These are phyloP conservation scores for Penicillium diatomitis DNA, from an alignment of 495 filamentous ascomycete species.

Conservation along the genomic window DNA sequence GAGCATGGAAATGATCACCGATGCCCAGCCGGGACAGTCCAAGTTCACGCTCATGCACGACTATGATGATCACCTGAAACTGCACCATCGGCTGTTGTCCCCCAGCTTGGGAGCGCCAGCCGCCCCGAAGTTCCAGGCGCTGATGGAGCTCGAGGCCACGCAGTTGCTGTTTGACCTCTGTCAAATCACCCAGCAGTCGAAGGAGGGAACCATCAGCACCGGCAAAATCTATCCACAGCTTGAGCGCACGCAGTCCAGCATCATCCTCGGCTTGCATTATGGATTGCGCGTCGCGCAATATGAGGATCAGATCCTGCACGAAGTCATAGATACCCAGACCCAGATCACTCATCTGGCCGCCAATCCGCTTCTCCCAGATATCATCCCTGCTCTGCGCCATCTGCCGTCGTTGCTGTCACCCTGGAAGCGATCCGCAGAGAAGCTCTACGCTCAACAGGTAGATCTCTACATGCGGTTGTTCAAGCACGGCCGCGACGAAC, in stretches of 20 bases:
- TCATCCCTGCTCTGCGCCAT: conserved; percentile 24
- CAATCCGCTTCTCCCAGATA: conserved; percentile 21
- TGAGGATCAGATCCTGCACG: conserved; percentile 20
- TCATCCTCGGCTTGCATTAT: conserved; percentile 27
- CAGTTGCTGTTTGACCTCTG: conserved; percentile 18
- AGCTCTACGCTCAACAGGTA: conserved; percentile 15
- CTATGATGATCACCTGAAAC: conserved; percentile 21
- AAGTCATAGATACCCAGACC: conserved; percentile 16
- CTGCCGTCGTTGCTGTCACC: conserved; percentile 21
- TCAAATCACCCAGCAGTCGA: neutral
- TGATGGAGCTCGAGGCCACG: conserved; percentile 23
- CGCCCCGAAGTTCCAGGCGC: conserved; percentile 13
- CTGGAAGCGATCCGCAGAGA: conserved; percentile 21
- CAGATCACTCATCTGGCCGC: conserved; percentile 19
- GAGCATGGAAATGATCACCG: conserved; percentile 27
- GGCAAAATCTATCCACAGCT: conserved; percentile 14
- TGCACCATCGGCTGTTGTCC: conserved; percentile 21
- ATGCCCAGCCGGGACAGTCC: conserved; percentile 13
- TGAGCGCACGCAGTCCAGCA: conserved; percentile 21
- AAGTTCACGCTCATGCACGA: conserved; percentile 24
- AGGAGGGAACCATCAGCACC: conserved; percentile 7
- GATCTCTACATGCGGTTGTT: conserved; percentile 22
- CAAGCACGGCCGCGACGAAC: conserved; percentile 9
- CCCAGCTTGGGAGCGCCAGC: conserved; percentile 16
- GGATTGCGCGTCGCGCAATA: conserved; percentile 21